Evolutionary conservation across 345 rosid genomes (phyloP), one percentile per base, ranked within the genome.

Genomic region (Salix dunnii): DNA sequence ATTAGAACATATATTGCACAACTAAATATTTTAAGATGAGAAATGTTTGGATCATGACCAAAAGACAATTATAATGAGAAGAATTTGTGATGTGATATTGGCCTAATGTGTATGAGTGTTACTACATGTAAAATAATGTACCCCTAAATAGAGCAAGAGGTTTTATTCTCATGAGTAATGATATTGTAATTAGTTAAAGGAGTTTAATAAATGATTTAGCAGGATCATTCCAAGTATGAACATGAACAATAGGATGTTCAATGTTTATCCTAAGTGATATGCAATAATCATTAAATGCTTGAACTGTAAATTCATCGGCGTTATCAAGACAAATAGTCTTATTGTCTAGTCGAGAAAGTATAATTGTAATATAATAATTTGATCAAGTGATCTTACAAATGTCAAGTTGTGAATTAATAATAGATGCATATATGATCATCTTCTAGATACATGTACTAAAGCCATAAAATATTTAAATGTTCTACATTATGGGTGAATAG

Each of bases 311-410:
- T 77, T 80, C 58, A 30, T 51, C 36, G 36, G 4, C 60, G 74
- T 83, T 83, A 69, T 73, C 78, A 30, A 73, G 18, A 21, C 18
- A 5, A 23, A 67, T 72, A 2, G n/a, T 18, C 43, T 83, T 83
- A 80, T 77, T 55, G 28, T 46, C 74, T 77, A 58, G 74, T 74
- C 16, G 4, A 55, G 51, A 68, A 71, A 83, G 0, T 68, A 63
- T 71, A 43, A 68, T 49, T 0, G 18, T 7, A 68, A 42, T 8
- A 27, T 4, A 23, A 77, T 73, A 16, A 77, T 61, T 20, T 73
- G 43, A 0, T 61, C 66, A 36, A 49, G 28, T 23, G 70, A 43
- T 36, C 38, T 36, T 2, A 64, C 36, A 64, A 74, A 81, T 0
- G 78, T n/a, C 13, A 73, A 5, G 18, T 76, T 74, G 14, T 31